These are phyloP conservation scores for Strombidium stylifer DNA, from an alignment of 73 alveolate species.

Conservation along the genomic window DNA sequence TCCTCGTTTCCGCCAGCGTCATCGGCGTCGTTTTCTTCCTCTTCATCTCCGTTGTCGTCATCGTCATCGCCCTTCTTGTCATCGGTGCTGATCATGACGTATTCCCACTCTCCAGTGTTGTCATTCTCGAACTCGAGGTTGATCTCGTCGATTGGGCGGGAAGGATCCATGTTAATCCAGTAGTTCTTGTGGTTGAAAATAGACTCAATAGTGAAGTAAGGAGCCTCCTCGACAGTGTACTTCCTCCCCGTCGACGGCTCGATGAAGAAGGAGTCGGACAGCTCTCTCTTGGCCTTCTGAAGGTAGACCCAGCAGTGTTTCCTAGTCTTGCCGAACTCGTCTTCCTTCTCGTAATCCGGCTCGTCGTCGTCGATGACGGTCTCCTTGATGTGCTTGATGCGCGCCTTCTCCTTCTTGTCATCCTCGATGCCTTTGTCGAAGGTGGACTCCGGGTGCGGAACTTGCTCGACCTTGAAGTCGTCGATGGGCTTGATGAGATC, in stretches of 20 bases:
- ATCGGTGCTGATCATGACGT: conserved; percentile 83
- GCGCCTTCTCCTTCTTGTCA: conserved; percentile 52
- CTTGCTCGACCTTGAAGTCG: conserved; percentile 71
- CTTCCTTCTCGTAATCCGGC: conserved; percentile 85
- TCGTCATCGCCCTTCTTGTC: conserved; percentile 48
- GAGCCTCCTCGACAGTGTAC: conserved; percentile 77
- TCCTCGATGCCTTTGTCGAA: conserved; percentile 60
- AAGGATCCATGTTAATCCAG: conserved; percentile 94
- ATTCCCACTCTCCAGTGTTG: conserved; percentile 92
- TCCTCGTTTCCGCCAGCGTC: conserved; percentile 62
- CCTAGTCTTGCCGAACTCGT: conserved; percentile 79
- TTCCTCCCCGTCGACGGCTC: conserved; percentile 98
- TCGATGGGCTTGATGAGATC: conserved; percentile 63
- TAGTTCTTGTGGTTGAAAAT: conserved; percentile 94
- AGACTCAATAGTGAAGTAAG: conserved; percentile 91
- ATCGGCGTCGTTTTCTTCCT: conserved; percentile 61
- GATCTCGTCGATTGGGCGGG: conserved; percentile 59
- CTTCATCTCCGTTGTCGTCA: conserved; percentile 66
- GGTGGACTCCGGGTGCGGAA: conserved; percentile 71
- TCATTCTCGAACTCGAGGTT: conserved; percentile 58
- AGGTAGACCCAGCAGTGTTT: conserved; percentile 97
- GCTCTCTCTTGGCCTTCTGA: conserved; percentile 85
- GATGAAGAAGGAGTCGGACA: conserved; percentile 71
- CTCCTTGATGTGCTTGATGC: conserved; percentile 69
- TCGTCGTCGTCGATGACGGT: conserved; percentile 90